Evolutionary conservation across 2,329 filamentous ascomycete species (phyloP).

Genomic region (Coniochaeta sp.): DNA sequence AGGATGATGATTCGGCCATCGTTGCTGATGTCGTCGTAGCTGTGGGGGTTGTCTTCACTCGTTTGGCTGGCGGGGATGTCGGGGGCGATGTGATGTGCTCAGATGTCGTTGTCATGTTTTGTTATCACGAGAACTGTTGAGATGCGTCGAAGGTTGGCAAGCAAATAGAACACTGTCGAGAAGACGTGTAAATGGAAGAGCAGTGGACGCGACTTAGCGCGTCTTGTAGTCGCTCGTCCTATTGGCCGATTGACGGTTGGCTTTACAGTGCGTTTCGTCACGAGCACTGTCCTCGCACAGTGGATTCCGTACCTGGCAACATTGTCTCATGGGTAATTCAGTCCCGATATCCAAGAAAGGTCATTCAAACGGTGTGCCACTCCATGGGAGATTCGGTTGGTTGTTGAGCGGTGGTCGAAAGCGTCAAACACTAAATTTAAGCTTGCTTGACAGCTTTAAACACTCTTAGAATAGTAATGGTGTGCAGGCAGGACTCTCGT

Average conservation of each 20-base stretch:
- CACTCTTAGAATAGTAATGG: too few relatives aligned
- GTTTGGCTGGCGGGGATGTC: constrained; percentile 71
- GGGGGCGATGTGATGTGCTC: constrained; percentile 45
- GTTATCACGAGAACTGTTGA: constrained; percentile 4
- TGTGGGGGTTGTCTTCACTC: constrained; percentile 55
- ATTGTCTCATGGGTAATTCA: not conserved
- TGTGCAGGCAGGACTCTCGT: not conserved
- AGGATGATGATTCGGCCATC: constrained; percentile 24
- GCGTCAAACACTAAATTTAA: too few relatives aligned
- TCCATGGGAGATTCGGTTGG: too few relatives aligned
- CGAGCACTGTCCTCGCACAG: not conserved
- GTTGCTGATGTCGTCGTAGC: constrained; percentile 6
- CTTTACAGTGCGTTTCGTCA: not conserved
- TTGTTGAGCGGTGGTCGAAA: too few relatives aligned
- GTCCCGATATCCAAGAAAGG: not conserved
- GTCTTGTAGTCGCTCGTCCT: not conserved
- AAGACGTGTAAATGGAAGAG: constrained; percentile 1
- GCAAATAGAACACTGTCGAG: not conserved
- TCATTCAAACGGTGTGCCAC: too few relatives aligned
- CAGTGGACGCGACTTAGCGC: constrained; percentile 5
- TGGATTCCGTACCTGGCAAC: not conserved
- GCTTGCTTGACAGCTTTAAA: too few relatives aligned
- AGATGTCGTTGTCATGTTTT: constrained; percentile 24
- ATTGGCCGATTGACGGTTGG: constrained; percentile 9
- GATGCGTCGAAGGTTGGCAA: constrained; percentile 1